Evolutionary conservation across 495 filamentous ascomycete genomes (phyloP).

Genomic region (Collariella sp.): DNA sequence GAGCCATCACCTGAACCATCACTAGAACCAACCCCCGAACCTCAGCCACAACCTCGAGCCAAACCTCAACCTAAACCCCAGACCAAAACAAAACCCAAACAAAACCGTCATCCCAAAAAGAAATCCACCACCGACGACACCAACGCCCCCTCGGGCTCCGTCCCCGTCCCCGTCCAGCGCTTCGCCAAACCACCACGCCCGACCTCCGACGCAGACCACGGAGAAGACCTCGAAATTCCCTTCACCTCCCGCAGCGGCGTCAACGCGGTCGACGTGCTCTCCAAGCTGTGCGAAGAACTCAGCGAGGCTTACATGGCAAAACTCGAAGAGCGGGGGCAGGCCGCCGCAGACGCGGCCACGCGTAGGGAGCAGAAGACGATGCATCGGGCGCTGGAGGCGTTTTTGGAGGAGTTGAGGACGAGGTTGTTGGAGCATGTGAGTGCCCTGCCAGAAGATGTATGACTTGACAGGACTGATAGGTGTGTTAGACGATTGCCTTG

Average conservation of each 20-base stretch:
- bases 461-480: background rate
- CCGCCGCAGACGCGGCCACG: slow-evolving; percentile 32
- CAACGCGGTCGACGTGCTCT: slow-evolving; percentile 60
- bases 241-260: slow-evolving; percentile 53
- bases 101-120: slow-evolving; percentile 8
- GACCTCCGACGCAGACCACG: slow-evolving; percentile 17
- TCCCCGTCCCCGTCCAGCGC: slow-evolving; percentile 40
- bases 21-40: background rate
- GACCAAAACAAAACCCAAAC: slow-evolving; percentile 20
- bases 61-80: slow-evolving; percentile 2
- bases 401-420: slow-evolving; percentile 56
- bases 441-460: background rate
- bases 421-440: slow-evolving; percentile 52
- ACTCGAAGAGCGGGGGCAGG: slow-evolving; percentile 30
- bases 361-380: slow-evolving; percentile 52
- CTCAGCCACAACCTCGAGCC: background rate
- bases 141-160: slow-evolving; percentile 16
- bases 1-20: background rate
- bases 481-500: slow-evolving; percentile 44
- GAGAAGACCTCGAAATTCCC: slow-evolving; percentile 38
- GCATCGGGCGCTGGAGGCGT: slow-evolving; percentile 57
- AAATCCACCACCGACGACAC: slow-evolving; percentile 17
- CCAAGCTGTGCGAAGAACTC: slow-evolving; percentile 62
- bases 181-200: slow-evolving; percentile 30
- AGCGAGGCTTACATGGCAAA: slow-evolving; percentile 45